phyloP scores from a whole-genome alignment of 331 rosid genomes.

The Arachis monticola region DNA sequence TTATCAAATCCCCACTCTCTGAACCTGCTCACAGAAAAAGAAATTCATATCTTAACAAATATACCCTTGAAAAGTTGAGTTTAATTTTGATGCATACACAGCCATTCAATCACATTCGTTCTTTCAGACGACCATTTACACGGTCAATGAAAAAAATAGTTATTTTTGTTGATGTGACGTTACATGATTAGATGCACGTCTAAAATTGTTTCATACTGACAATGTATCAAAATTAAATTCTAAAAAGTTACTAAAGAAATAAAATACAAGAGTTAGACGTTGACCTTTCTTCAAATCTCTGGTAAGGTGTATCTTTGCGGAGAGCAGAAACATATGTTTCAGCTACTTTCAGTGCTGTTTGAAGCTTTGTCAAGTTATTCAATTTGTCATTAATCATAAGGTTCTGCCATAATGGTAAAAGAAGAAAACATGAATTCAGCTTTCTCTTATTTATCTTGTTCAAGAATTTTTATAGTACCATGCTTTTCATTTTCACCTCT shows the following conservation, averaged over 20 bases:
- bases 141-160: too few relatives aligned
- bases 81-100: too few relatives aligned
- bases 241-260: background rate
- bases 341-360: slow-evolving; percentile 63
- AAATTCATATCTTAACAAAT: background rate
- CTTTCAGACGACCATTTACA: too few relatives aligned
- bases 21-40: slow-evolving; percentile 49
- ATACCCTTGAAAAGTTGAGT: too few relatives aligned
- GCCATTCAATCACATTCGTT: too few relatives aligned
- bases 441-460: background rate
- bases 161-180: too few relatives aligned
- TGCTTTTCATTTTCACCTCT: slow-evolving; percentile 60
- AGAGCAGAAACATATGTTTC: slow-evolving; percentile 60
- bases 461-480: background rate
- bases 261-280: background rate
- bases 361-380: slow-evolving; percentile 66
- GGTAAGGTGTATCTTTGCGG: slow-evolving; percentile 64
- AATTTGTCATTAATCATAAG: slow-evolving; percentile 77
- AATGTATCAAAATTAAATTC: too few relatives aligned
- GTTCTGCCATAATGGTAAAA: slow-evolving; percentile 55
- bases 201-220: too few relatives aligned
- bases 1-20: slow-evolving; percentile 83
- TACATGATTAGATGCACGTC: too few relatives aligned
- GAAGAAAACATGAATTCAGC: background rate
- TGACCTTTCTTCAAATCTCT: slow-evolving; percentile 71